Percentiles rank a stretch among this genome's conserved stretches.
These are phyloP conservation scores for Terana coerulea DNA, from an alignment of 768 basidiomycete species.

Conservation along the genomic window DNA sequence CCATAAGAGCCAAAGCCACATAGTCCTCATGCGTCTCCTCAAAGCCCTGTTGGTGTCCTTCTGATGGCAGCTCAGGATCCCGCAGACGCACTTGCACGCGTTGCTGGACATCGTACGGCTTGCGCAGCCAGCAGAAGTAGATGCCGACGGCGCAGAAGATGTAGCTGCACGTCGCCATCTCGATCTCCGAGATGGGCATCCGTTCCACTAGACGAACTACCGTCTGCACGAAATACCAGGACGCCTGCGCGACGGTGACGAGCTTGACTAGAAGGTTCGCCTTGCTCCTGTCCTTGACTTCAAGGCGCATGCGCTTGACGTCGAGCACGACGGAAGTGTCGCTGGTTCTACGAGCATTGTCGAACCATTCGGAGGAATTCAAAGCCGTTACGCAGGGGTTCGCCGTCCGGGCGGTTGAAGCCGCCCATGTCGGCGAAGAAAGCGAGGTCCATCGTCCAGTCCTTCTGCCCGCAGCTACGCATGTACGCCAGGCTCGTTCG, in stretches of 20 bases:
- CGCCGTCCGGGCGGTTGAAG: not conserved
- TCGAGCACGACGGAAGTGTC: not conserved
- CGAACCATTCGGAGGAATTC: not conserved
- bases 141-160: not conserved
- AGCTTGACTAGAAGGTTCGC: not conserved
- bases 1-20: too few species aligned
- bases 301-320: not conserved
- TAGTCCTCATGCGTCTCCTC: too few species aligned
- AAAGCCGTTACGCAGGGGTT: not conserved
- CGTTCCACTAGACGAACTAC: not conserved
- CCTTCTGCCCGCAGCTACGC: not conserved
- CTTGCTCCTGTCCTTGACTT: not conserved
- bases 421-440: constrained; percentile 5
- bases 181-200: not conserved
- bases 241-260: not conserved
- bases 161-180: not conserved
- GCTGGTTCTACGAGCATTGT: not conserved
- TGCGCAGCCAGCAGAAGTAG: not conserved
- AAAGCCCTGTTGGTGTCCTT: too few species aligned
- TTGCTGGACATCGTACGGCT: not conserved
- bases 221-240: not conserved
- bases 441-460: not conserved
- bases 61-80: too few species aligned
- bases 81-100: too few species aligned
- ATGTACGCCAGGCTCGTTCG: not conserved